phyloP scores from a whole-genome alignment of 2,329 filamentous ascomycete species.

The Aspergillus puulaauensis region DNA sequence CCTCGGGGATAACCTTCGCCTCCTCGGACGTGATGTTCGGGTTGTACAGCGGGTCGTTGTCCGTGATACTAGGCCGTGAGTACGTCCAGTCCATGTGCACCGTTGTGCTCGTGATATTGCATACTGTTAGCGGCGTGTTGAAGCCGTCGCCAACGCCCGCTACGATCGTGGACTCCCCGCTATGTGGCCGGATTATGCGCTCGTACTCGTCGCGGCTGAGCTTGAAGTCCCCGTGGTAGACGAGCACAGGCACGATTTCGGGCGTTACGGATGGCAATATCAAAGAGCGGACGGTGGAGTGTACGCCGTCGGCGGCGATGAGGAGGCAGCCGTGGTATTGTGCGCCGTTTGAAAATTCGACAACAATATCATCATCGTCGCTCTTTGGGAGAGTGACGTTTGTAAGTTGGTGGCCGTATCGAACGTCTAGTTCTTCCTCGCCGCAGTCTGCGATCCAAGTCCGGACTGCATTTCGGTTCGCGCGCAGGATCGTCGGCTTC shows the following conservation, averaged over 20 bases:
- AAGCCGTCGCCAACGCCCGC: conserved; percentile 13
- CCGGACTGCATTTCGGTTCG: conserved; percentile 11
- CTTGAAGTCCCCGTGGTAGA: conserved; percentile 12
- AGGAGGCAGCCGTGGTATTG: conserved; percentile 8
- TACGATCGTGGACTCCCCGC: conserved; percentile 6
- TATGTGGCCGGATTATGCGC: not conserved
- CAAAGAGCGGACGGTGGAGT: conserved; percentile 4
- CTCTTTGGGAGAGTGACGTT: not conserved
- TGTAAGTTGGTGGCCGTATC: conserved; percentile 8
- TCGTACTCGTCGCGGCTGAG: conserved; percentile 6
- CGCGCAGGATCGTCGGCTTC: conserved; percentile 4
- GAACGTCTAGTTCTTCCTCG: conserved; percentile 10
- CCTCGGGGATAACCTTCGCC: conserved; percentile 3
- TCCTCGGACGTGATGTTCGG: conserved; percentile 7
- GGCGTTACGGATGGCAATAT: not conserved
- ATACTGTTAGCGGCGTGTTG: conserved; percentile 11
- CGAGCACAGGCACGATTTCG: conserved; percentile 5
- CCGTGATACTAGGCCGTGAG: conserved; percentile 1
- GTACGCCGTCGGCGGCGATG: conserved; percentile 11
- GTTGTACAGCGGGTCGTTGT: conserved; percentile 2
- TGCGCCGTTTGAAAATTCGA: conserved; percentile 11
- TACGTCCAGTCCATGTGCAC: conserved; percentile 15
- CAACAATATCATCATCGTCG: not conserved
- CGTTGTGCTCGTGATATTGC: conserved; percentile 6
- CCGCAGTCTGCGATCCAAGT: conserved; percentile 12